Conservation (phyloP, 176 grass and related monocot genomes). For the Lolium multiflorum region DNA sequence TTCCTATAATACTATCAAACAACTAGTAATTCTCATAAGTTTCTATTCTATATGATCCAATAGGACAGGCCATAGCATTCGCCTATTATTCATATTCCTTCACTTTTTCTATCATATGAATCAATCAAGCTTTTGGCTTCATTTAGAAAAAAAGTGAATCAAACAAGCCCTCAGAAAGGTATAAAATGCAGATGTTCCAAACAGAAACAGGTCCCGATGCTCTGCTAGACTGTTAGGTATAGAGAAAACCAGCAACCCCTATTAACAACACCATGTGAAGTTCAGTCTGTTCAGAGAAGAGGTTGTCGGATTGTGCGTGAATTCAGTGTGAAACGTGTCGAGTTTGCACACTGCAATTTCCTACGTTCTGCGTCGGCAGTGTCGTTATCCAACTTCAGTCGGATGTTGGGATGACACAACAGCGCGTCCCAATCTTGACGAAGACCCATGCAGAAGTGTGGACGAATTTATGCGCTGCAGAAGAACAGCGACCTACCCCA, state of each 20-base stretch:
- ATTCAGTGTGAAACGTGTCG: constrained; percentile 44
- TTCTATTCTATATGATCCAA: no score
- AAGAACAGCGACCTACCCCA: not conserved
- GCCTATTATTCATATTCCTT: no score
- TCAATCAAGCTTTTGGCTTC: no score
- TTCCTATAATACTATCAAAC: no score
- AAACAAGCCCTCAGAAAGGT: no score
- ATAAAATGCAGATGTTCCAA: not conserved
- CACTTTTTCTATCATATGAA: no score
- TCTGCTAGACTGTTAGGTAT: not conserved
- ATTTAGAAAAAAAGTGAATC: no score
- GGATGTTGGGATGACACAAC: not conserved
- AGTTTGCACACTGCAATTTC: constrained; percentile 3
- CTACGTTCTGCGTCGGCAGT: not conserved
- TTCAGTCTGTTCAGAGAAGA: not conserved
- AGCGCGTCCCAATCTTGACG: constrained; percentile 20
- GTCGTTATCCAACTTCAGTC: not conserved
- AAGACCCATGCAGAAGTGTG: constrained; percentile 14
- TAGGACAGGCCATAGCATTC: no score
- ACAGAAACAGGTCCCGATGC: constrained; percentile 10
- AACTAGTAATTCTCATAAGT: no score
- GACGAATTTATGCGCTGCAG: constrained; percentile 22
- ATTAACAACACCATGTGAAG: constrained; percentile 21
- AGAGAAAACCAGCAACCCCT: constrained; percentile 31
- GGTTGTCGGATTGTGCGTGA: constrained; percentile 11